Evolutionary conservation across 1,284 basidiomycete species (phyloP).

Genomic region (Ceratobasidium sp.): DNA sequence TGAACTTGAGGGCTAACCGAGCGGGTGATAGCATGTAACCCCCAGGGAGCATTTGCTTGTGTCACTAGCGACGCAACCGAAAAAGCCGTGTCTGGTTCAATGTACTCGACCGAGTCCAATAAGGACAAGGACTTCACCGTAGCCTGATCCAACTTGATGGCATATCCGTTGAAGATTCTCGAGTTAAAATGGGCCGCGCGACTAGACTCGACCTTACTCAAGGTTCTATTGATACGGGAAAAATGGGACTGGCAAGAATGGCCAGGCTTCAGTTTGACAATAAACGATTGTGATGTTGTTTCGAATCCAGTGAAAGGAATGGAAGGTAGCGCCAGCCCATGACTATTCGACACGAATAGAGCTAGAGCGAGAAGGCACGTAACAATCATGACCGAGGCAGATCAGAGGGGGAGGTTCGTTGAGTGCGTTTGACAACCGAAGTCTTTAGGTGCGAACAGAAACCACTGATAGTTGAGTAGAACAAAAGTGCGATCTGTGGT

Average conservation of each 20-base stretch:
- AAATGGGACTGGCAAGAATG: conserved; percentile 8
- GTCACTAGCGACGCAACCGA: conserved; percentile 15
- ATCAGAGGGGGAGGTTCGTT: conserved; percentile 1
- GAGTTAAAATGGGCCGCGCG: conserved; percentile 1
- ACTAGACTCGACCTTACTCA: background rate
- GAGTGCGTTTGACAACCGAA: background rate
- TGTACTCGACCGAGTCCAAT: conserved; percentile 24
- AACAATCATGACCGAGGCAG: background rate
- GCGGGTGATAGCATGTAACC: conserved; percentile 24
- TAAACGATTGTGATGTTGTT: conserved; percentile 26
- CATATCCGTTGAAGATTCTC: conserved; percentile 24
- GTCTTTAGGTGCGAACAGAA: conserved; percentile 9
- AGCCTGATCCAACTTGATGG: background rate
- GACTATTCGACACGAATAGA: conserved; percentile 8
- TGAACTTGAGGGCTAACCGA: conserved; percentile 7
- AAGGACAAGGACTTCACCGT: background rate
- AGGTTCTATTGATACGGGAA: background rate
- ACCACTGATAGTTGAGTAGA: background rate
- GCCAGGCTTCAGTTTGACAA: conserved; percentile 32
- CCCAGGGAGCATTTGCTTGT: conserved; percentile 20
- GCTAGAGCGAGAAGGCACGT: background rate
- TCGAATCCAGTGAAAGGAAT: conserved; percentile 6
- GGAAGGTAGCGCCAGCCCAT: conserved; percentile 1
- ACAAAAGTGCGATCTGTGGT: background rate
- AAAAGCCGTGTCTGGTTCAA: conserved; percentile 19